Base-by-base conservation (phyloP, 768 basidiomycete species). In the Russula emetica region DNA sequence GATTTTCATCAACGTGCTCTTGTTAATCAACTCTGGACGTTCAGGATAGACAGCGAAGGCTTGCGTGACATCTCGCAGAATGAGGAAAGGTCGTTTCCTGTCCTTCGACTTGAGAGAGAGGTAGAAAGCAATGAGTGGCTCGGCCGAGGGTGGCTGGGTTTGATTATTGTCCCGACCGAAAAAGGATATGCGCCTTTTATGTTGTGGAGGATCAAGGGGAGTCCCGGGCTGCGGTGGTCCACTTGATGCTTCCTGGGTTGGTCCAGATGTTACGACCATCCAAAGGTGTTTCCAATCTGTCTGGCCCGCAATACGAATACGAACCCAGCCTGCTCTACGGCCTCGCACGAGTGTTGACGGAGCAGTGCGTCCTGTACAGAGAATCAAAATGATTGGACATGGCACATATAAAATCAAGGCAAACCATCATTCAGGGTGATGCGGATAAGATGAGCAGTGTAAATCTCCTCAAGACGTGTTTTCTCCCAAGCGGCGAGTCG, bases 11-110 rank as follows among this genome's bases (percentile, higher is more conserved):
- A 99, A 76, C 0, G 92, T 94, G 67, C 93, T 94, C 69, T 85
- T 80, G 66, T 82, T 87, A 74, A 98, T 94, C 67, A 97, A 77
- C 69, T 94, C 92, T 10, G 92, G 91, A n/a, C 92, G 83, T 72
- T 98, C 96, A 1, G 96, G 96, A 73, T 94, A 99, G 10, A 99
- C 92, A 2, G 92, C 92, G 71, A 94, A 97, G 20, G 88, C 92
- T 75, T 97, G 92, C 0, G 87, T 83, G 58, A 94, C 79, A 47
- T 84, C 76, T 36, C 75, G 79, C 62, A 96, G 75, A 0, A 88
- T 88, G 66, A 96, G 74, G 5, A 93, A 71, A 0, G 91, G 74
- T 68, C 82, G 85, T 76, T 84, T 92, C 74, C 78, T 84, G 69
- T 92, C 90, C 71, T 87, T 91, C 7, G 83, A 81, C 75, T 88